Percentiles rank a stretch among this genome's conserved stretches.
Evolutionary conservation across 2,329 filamentous ascomycete genomes (phyloP).

Genomic region (Juglanconis juglandina): DNA sequence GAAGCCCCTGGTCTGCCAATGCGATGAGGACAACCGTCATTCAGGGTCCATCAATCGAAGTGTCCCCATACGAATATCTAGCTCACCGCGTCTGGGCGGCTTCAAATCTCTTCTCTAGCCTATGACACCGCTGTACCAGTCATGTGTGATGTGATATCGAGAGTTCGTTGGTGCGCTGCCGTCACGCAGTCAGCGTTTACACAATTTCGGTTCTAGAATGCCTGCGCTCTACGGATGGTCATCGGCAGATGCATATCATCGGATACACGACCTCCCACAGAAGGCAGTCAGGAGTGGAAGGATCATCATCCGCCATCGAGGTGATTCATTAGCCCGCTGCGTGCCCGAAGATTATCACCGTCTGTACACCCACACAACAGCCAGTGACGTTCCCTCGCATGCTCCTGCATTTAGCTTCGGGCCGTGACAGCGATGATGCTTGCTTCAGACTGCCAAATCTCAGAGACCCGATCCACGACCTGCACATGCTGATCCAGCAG

Average conservation of each 20-base stretch:
- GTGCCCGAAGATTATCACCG: too few relatives aligned
- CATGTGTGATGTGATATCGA: background rate
- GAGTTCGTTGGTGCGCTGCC: background rate
- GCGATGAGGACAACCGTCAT: background rate
- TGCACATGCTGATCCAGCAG: background rate
- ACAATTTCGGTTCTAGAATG: background rate
- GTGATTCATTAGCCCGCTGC: background rate
- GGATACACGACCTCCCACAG: too few relatives aligned
- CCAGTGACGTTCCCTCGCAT: background rate
- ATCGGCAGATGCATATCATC: background rate
- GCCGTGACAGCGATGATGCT: conserved; percentile 1
- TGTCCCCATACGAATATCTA: background rate
- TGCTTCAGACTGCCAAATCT: background rate
- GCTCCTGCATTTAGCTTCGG: background rate
- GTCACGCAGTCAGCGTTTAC: conserved; percentile 9
- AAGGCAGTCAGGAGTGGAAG: background rate
- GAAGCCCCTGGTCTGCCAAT: background rate
- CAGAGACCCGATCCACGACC: background rate
- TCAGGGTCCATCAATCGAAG: background rate
- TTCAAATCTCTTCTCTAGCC: background rate
- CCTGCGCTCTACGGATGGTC: background rate
- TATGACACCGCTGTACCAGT: background rate
- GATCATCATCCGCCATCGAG: background rate
- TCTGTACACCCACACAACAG: background rate
- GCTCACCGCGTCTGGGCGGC: background rate